phyloP scores from a whole-genome alignment of 306 rosid genomes.

The Purshia tridentata region DNA sequence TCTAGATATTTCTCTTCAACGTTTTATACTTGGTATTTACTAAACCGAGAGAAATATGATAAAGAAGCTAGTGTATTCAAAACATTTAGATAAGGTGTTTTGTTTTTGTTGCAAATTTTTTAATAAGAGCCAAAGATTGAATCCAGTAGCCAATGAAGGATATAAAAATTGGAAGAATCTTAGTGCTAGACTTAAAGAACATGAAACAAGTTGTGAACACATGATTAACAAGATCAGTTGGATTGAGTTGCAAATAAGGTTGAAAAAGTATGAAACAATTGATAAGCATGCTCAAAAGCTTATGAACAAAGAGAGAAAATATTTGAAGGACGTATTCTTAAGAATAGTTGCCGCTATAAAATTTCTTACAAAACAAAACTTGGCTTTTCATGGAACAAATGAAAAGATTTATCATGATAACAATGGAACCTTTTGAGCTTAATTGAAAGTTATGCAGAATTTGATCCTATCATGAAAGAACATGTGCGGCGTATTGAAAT shows the following conservation, averaged over 20 bases:
- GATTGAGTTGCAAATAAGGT: slow-evolving; percentile 2
- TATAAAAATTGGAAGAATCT: neutral
- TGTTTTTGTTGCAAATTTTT: slow-evolving; percentile 7
- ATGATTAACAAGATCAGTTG: neutral
- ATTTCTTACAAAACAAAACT: neutral
- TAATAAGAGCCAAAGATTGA: neutral
- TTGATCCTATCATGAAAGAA: neutral
- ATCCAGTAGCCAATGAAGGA: neutral
- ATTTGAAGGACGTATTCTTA: neutral
- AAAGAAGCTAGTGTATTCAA: neutral
- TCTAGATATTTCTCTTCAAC: no score
- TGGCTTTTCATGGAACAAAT: neutral
- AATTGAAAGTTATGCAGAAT: neutral
- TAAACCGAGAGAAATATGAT: neutral
- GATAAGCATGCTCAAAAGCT: neutral
- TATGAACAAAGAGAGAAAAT: slow-evolving; percentile 2
- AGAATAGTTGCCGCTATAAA: neutral
- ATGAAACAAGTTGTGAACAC: neutral
- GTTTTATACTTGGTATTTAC: neutral
- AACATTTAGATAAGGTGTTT: slow-evolving; percentile 9
- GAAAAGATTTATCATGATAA: neutral
- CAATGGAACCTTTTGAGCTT: neutral
- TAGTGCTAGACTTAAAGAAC: neutral
- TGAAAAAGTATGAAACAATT: slow-evolving; percentile 1
- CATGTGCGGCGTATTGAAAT: neutral